Conservation (phyloP, 108 stramenopile species). For the Pseudonitzschia multiseries region DNA sequence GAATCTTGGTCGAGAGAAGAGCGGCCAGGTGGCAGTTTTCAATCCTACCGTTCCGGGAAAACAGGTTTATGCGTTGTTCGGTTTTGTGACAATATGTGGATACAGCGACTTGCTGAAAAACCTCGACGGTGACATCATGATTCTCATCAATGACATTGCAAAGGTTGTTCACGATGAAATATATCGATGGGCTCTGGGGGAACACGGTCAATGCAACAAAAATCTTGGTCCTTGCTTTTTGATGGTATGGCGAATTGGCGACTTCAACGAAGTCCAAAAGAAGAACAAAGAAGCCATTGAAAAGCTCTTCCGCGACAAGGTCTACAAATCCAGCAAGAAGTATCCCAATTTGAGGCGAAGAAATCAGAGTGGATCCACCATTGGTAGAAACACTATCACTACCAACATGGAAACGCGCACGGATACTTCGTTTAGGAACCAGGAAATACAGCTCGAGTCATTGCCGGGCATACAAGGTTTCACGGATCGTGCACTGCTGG, state of each 20-base stretch:
- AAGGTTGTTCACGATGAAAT: slow-evolving; percentile 89
- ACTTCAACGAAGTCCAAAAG: slow-evolving; percentile 60
- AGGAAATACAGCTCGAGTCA: slow-evolving; percentile 29
- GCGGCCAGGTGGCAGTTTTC: slow-evolving; percentile 70
- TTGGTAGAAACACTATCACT: neutral
- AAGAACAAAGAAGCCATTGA: slow-evolving; percentile 64
- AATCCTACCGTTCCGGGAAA: slow-evolving; percentile 94
- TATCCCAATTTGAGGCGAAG: slow-evolving; percentile 19
- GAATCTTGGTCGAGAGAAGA: slow-evolving; percentile 78
- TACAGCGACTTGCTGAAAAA: slow-evolving; percentile 75
- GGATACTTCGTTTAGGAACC: neutral
- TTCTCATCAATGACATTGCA: slow-evolving; percentile 94
- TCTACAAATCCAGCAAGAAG: slow-evolving; percentile 20
- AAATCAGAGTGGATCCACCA: neutral
- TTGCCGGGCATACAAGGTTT: slow-evolving; percentile 69
- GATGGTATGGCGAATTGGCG: slow-evolving; percentile 93
- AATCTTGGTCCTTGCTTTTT: slow-evolving; percentile 93
- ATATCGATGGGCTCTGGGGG: slow-evolving; percentile 81
- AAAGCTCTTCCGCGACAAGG: slow-evolving; percentile 63
- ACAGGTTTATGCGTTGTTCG: slow-evolving; percentile 91
- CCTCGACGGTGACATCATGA: slow-evolving; percentile 90
- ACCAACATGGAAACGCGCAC: neutral
- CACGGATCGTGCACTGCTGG: slow-evolving; percentile 81
- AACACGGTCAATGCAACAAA: slow-evolving; percentile 93
- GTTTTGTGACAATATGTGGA: slow-evolving; percentile 88